Evolutionary conservation across 257 asterid genomes (phyloP), one percentile per base, ranked within the genome.

Genomic region (Henckelia pumila): DNA sequence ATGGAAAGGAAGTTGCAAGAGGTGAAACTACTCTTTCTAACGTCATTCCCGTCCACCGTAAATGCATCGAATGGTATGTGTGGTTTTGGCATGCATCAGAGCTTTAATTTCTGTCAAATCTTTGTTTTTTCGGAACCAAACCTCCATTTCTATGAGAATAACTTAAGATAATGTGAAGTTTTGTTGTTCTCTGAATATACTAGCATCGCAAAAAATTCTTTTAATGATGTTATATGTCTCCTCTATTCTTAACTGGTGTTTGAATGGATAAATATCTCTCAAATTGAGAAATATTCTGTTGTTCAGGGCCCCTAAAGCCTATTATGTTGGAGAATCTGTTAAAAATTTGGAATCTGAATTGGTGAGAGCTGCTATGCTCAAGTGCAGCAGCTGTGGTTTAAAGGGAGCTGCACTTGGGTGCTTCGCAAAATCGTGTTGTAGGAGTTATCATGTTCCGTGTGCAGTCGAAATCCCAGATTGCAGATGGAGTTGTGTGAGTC

Each of bases 371-470:
- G 88, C 95, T 21, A 93, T 88, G 81, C 99, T 93, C 76, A 93
- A 86, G 81, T 93, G 99, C 74, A 85, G 81, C 71, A 70, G 76
- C 55, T 93, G 99, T 85, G 97, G 96, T 63, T 75, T 80, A 71
- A 93, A 88, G 71, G 99, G 99, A 69, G 99, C 99, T 26, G 95
- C 84, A 66, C 97, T 93, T 76, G 99, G 99, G 57, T 93, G 99
- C 84, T 90, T 75, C 66, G 82, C 77, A 21, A 88, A 82, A 76
- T 85, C 97, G 59, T 93, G 99, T 77, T 78, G 92, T 69, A 85
- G 78, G 82, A 93, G 81, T 50, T 93, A 90, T 80, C 99, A 93
- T 1, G 83, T 80, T 19, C 97, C 95, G 61, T 93, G 99, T 79
- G 97, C 99, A 50, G 66, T 75, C 71, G 83, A 79, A 59, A 73